These are phyloP conservation scores for Yueomyces sp. DNA, from an alignment of 805 yeast species.

Conservation along the genomic window DNA sequence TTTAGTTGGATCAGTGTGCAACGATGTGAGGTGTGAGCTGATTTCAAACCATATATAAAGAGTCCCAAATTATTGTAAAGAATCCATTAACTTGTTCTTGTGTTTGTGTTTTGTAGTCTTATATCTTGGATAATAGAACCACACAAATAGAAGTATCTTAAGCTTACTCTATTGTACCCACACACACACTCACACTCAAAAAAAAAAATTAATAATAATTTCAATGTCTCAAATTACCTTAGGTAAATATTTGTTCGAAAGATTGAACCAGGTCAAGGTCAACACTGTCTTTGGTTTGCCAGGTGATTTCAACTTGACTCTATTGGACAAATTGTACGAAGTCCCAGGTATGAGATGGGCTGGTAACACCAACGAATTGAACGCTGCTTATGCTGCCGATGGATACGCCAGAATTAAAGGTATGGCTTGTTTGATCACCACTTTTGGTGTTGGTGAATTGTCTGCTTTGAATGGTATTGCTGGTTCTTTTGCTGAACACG, in stretches of 20 bases:
- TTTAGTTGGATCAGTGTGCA: too few relatives aligned
- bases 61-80: too few relatives aligned
- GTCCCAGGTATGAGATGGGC: constrained; percentile 76
- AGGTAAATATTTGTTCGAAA: constrained; percentile 68
- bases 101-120: too few relatives aligned
- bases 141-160: background rate
- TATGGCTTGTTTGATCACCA: constrained; percentile 60
- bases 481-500: constrained; percentile 83
- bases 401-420: constrained; percentile 79
- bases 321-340: constrained; percentile 60
- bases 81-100: too few relatives aligned
- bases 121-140: too few relatives aligned
- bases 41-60: too few relatives aligned
- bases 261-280: constrained; percentile 60
- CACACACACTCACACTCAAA: constrained; percentile 1
- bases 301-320: constrained; percentile 66
- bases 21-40: too few relatives aligned
- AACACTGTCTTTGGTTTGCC: constrained; percentile 69
- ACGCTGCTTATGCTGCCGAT: constrained; percentile 74
- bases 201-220: background rate
- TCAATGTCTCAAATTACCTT: constrained; percentile 39
- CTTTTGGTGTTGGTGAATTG: constrained; percentile 86
- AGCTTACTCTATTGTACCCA: background rate
- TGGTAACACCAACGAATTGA: constrained; percentile 82
- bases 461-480: constrained; percentile 78